phyloP scores from a whole-genome alignment of 805 yeast genomes.

The Candida ortonii region DNA sequence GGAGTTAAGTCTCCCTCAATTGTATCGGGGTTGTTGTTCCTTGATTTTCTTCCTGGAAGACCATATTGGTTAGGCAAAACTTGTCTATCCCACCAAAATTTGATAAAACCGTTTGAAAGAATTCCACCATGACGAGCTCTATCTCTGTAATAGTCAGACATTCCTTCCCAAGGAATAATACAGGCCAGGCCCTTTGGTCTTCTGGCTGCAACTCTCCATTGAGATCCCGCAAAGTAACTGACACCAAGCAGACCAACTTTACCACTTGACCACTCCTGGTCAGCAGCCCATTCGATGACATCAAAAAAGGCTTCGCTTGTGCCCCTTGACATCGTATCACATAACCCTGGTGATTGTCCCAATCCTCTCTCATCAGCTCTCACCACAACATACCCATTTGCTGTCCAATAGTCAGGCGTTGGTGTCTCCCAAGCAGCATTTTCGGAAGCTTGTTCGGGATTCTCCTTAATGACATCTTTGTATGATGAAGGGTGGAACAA shows the following conservation, averaged over 20 bases:
- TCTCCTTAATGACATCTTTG: constrained; percentile 6
- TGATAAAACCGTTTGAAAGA: constrained; percentile 10
- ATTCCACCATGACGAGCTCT: constrained; percentile 12
- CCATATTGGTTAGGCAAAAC: constrained; percentile 10
- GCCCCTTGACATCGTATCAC: constrained; percentile 10
- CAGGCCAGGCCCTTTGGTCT: constrained; percentile 10
- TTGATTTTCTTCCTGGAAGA: constrained; percentile 8
- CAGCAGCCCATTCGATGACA: constrained; percentile 11
- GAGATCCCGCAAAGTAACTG: constrained; percentile 12
- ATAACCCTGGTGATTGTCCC: constrained; percentile 10
- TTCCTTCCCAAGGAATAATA: constrained; percentile 12
- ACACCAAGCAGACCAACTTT: constrained; percentile 9
- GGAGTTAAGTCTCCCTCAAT: constrained; percentile 10
- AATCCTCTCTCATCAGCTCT: constrained; percentile 10
- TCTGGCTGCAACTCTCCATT: constrained; percentile 13
- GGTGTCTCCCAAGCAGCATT: constrained; percentile 12
- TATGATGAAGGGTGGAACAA: constrained; percentile 8
- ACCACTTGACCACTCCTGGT: constrained; percentile 10
- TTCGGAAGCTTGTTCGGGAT: constrained; percentile 10
- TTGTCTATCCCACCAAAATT: constrained; percentile 13
- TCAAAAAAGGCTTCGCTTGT: constrained; percentile 12
- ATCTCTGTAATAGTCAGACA: constrained; percentile 12
- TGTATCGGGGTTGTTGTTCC: constrained; percentile 10
- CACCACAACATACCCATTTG: constrained; percentile 5
- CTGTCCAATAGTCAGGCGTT: constrained; percentile 10